Conservation (phyloP, 2,329 filamentous ascomycete genomes). For the Alternaria arborescens region DNA sequence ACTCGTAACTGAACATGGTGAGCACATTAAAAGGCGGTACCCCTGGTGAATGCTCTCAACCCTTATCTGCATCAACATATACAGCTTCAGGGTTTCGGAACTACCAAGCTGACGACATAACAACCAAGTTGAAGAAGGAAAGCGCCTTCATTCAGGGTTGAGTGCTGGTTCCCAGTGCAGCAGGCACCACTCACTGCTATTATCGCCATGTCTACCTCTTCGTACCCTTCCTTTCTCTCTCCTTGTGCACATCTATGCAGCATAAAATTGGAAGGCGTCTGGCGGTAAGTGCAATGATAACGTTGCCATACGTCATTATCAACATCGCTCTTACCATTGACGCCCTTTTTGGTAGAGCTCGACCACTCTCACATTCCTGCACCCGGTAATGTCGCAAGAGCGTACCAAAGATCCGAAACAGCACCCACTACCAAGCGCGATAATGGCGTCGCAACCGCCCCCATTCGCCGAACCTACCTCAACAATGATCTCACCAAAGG, state of each 20-base stretch:
- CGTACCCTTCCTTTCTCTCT: too few species aligned
- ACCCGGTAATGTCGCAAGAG: background rate
- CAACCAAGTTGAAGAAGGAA: background rate
- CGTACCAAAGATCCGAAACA: background rate
- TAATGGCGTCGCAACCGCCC: background rate
- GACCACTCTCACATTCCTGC: background rate
- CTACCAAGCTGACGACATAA: background rate
- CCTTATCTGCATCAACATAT: too few species aligned
- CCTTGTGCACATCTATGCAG: background rate
- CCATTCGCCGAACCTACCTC: background rate
- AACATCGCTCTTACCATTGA: background rate
- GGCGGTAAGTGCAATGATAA: background rate
- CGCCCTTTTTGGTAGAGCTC: background rate
- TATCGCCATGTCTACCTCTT: too few species aligned
- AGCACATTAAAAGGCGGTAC: too few species aligned
- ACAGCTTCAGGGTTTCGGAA: too few species aligned
- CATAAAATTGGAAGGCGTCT: background rate
- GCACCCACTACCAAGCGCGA: background rate
- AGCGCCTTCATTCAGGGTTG: background rate
- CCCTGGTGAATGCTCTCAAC: too few species aligned
- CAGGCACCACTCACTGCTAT: background rate
- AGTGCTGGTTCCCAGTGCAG: background rate
- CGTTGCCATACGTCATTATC: background rate
- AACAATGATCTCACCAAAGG: conserved; percentile 10
- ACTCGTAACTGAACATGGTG: too few species aligned